Evolutionary conservation across 2,329 filamentous ascomycete species (phyloP), one percentile per base, ranked within the genome.

Genomic region (Trichoderma semiorbis): DNA sequence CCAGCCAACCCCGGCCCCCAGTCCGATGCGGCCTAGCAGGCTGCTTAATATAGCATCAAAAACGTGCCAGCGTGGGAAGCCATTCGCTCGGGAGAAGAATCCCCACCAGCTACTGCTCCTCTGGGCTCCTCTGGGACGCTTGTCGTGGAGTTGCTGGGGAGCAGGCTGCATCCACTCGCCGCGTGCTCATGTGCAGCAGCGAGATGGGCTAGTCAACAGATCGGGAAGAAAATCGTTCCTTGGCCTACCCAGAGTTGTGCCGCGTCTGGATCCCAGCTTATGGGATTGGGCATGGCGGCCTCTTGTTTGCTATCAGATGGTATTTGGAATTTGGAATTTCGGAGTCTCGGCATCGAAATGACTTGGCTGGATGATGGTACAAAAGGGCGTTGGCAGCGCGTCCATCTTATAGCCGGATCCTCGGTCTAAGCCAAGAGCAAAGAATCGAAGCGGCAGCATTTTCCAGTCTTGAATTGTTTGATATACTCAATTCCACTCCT

Each of bases 301-400:
- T 65, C 66, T 65, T 32, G 28, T 65, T 47, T 24, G 12, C 16
- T n/a, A n/a, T 60, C 34, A 7, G 16, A 24, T 32, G 5, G 12
- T 60, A 68, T 68, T 68, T 68, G 65, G 65, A 34, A 68, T 68
- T 68, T 24, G 65, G 65, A 60, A 68, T 60, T 60, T 32, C 64
- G 26, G 30, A 30, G 2, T 18, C 12, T 58, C 34, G 53, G 53
- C 7, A 34, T 47, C n/a, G 3, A 58, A 26, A 24, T n/a, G 12
- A 5, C 16, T 3, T 24, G 21, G 50, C 18, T n/a, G 18, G 21
- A 16, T 7, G 30, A 24, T 14, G 57, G 28, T 68, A 68, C 26
- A 30, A 57, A 67, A 57, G 30, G 24, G 18, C 32, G 8, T 28
- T 12, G 24, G 7, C 1, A 28, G 12, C 32, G 55, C 50, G 24